Evolutionary conservation across 306 rosid genomes (phyloP).

Genomic region (Adenanthera pavonina): DNA sequence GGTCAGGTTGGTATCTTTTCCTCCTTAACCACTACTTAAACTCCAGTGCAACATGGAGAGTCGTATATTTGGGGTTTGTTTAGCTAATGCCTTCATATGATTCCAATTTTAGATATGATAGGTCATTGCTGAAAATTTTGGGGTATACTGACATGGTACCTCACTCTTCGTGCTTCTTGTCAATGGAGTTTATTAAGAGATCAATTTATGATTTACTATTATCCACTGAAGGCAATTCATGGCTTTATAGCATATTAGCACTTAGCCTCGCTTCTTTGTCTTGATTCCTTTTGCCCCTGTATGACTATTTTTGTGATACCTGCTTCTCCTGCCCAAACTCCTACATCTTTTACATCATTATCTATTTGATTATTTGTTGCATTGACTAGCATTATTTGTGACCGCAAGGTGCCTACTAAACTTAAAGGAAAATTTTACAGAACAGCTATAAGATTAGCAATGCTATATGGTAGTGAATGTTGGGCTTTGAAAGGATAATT

Average conservation of each 20-base stretch:
- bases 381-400: too few relatives aligned
- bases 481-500: too few relatives aligned
- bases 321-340: too few relatives aligned
- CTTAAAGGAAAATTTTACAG: too few relatives aligned
- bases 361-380: not conserved
- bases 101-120: not conserved
- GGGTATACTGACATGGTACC: too few relatives aligned
- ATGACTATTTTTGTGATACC: too few relatives aligned
- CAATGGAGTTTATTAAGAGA: not conserved
- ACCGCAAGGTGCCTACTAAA: too few relatives aligned
- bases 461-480: too few relatives aligned
- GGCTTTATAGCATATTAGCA: not conserved
- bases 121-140: not conserved
- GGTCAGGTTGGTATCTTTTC: slow-evolving; percentile 72
- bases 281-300: not conserved
- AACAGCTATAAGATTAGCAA: too few relatives aligned
- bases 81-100: not conserved
- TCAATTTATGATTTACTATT: not conserved
- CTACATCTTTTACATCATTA: too few relatives aligned
- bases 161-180: not conserved
- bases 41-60: not conserved
- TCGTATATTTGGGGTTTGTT: slow-evolving; percentile 17
- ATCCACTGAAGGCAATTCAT: not conserved
- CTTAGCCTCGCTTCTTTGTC: not conserved
- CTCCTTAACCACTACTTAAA: not conserved